phyloP scores from a whole-genome alignment of 2,329 filamentous ascomycete genomes.

The Cadophora gregata region DNA sequence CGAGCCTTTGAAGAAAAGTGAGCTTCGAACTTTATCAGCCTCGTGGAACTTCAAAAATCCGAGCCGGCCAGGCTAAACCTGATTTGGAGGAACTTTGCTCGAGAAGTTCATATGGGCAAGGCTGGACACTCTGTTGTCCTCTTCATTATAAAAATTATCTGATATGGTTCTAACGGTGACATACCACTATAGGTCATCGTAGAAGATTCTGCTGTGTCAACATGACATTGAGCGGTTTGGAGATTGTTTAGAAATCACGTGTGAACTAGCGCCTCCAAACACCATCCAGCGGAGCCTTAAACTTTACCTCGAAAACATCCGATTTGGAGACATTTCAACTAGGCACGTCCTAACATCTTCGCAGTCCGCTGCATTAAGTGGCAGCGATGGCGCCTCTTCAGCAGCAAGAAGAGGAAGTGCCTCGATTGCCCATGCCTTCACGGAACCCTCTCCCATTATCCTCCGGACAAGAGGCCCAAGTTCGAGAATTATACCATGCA shows the following conservation, averaged over 20 bases:
- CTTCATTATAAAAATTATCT: too few species aligned
- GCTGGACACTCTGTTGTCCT: not conserved
- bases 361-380: conserved; percentile 31
- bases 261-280: not conserved
- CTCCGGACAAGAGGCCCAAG: conserved; percentile 79
- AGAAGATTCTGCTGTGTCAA: too few species aligned
- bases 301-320: conserved; percentile 25
- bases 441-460: conserved; percentile 85
- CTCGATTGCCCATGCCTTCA: conserved; percentile 54
- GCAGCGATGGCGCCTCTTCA: conserved; percentile 41
- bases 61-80: not conserved
- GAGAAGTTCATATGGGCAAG: not conserved
- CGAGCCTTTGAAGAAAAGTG: conserved; percentile 7
- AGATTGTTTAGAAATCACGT: not conserved
- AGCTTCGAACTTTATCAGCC: conserved; percentile 19
- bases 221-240: not conserved
- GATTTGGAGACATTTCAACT: conserved; percentile 12
- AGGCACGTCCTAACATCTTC: conserved; percentile 8
- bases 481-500: conserved; percentile 80
- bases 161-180: too few species aligned
- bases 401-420: conserved; percentile 37
- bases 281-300: not conserved
- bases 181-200: too few species aligned
- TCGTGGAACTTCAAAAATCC: conserved; percentile 14
- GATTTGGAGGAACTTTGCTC: not conserved